Conservation (phyloP, 2,329 filamentous ascomycete genomes). For the Grosmannia serpens region DNA sequence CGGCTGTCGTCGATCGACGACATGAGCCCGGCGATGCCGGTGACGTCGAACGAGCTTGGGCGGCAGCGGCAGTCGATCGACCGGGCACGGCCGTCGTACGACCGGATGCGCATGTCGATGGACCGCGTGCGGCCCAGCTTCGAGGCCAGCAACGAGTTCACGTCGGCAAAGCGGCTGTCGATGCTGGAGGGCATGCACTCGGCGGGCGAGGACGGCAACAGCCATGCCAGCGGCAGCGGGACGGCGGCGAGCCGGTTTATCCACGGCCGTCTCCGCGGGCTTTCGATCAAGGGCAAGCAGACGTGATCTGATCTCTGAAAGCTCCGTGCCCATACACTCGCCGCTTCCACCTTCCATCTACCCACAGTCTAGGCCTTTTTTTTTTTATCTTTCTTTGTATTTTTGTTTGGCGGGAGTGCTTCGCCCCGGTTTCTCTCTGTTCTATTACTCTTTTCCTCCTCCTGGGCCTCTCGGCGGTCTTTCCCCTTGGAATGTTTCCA, state of each 20-base stretch:
- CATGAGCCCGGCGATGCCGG: constrained; percentile 50
- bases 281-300: constrained; percentile 16
- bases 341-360: not conserved
- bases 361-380: not conserved
- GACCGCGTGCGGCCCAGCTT: constrained; percentile 75
- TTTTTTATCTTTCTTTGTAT: not conserved
- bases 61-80: constrained; percentile 39
- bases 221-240: not conserved
- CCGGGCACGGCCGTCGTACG: constrained; percentile 70
- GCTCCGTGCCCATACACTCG: not conserved
- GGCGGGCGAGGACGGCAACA: not conserved
- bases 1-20: constrained; percentile 33
- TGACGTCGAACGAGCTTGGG: constrained; percentile 13
- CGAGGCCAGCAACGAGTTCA: constrained; percentile 83
- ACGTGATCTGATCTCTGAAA: not conserved
- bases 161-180: constrained; percentile 73
- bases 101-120: constrained; percentile 76
- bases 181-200: constrained; percentile 68
- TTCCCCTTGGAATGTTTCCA: constrained; percentile 5
- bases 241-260: constrained; percentile 10
- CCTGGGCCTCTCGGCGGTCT: constrained; percentile 1
- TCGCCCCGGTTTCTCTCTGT: constrained; percentile 19
- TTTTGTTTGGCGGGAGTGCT: constrained; percentile 14
- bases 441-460: constrained; percentile 16
- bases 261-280: constrained; percentile 15